phyloP scores from a whole-genome alignment of 1,284 basidiomycete genomes.

The Wallemia hederae region DNA sequence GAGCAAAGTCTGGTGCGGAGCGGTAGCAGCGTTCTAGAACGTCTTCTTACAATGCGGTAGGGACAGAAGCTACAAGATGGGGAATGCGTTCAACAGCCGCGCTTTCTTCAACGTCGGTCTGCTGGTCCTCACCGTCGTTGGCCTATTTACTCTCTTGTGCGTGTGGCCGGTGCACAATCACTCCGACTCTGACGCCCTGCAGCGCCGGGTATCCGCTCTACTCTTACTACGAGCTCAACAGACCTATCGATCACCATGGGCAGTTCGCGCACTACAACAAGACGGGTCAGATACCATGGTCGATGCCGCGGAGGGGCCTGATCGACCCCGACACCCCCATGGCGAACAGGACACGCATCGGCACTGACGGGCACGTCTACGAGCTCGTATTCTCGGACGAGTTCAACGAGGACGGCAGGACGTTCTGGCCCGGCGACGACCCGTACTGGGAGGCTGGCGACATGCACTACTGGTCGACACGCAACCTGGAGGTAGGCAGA shows the following conservation, averaged over 20 bases:
- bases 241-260: conserved; percentile 17
- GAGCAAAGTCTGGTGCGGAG: neutral
- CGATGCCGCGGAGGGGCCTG: conserved; percentile 12
- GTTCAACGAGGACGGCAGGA: conserved; percentile 43
- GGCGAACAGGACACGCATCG: conserved; percentile 24
- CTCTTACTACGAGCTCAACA: conserved; percentile 8
- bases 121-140: conserved; percentile 29
- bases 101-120: conserved; percentile 50
- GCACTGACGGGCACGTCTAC: conserved; percentile 30
- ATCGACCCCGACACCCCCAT: conserved; percentile 41
- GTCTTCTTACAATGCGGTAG: conserved; percentile 25
- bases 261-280: conserved; percentile 41
- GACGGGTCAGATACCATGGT: conserved; percentile 35
- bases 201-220: conserved; percentile 20
- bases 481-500: neutral
- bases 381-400: conserved; percentile 75
- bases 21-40: neutral
- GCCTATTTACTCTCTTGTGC: conserved; percentile 40
- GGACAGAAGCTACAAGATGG: conserved; percentile 27
- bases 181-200: neutral
- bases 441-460: conserved; percentile 26
- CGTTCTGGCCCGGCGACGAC: conserved; percentile 26
- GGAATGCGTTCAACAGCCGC: conserved; percentile 35
- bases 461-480: conserved; percentile 23
- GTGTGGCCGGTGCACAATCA: neutral